Conservation (phyloP, 768 basidiomycete species). For the Lactifluus rugatus region DNA sequence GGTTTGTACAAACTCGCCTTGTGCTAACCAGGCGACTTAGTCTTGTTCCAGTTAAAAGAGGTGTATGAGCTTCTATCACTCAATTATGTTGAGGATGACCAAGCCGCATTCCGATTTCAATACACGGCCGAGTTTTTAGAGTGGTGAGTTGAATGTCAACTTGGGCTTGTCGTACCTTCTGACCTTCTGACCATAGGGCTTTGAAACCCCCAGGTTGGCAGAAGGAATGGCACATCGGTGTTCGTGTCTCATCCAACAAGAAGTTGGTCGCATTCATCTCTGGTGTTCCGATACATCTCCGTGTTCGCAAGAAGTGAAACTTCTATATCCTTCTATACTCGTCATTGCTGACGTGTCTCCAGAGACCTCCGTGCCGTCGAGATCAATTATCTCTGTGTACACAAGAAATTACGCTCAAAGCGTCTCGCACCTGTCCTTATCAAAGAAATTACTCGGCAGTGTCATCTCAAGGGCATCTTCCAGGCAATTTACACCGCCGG, state of each 20-base stretch:
- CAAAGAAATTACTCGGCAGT: constrained; percentile 92
- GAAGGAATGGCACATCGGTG: constrained; percentile 93
- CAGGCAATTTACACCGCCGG: constrained; percentile 98
- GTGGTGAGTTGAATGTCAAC: constrained; percentile 44
- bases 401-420: constrained; percentile 95
- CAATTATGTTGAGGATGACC: constrained; percentile 95
- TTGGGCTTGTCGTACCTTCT: not conserved
- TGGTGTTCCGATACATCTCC: constrained; percentile 77
- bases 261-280: constrained; percentile 97
- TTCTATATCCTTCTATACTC: not conserved
- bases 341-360: constrained; percentile 12
- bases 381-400: constrained; percentile 96
- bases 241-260: constrained; percentile 81
- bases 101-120: constrained; percentile 93
- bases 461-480: constrained; percentile 82
- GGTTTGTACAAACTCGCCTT: constrained; percentile 31
- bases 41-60: constrained; percentile 62
- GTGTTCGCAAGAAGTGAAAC: constrained; percentile 75
- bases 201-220: constrained; percentile 88
- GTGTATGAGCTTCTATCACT: constrained; percentile 84
- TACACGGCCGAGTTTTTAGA: constrained; percentile 90
- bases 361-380: constrained; percentile 71
- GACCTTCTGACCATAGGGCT: constrained; percentile 51
- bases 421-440: constrained; percentile 92
- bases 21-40: not conserved